A percentile compares a stretch with the other conserved stretches of the same genome.
These are phyloP conservation scores for Alnus glutinosa DNA, from an alignment of 306 rosid species.

Conservation along the genomic window DNA sequence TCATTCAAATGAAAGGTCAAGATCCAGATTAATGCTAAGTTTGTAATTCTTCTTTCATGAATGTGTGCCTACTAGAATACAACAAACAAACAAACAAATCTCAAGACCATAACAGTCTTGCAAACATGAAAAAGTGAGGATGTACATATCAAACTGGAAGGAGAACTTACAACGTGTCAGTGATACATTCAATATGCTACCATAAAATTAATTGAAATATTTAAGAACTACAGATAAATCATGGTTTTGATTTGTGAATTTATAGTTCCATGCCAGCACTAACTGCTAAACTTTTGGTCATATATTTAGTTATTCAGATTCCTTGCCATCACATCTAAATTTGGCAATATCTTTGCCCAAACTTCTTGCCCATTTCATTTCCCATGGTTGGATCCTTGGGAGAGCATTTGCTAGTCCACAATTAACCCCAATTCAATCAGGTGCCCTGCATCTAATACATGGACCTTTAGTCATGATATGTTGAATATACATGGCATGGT, in stretches of 20 bases:
- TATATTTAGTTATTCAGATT: neutral
- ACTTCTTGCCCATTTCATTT: neutral
- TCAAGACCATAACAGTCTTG: too few species aligned
- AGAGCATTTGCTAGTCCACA: slow-evolving; percentile 1
- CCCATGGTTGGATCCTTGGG: neutral
- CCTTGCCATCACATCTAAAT: neutral
- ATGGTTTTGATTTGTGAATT: neutral
- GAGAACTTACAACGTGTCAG: neutral
- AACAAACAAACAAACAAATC: too few species aligned
- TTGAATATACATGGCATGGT: neutral
- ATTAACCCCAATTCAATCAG: neutral
- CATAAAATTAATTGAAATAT: neutral
- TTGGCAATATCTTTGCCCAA: neutral
- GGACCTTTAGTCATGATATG: neutral
- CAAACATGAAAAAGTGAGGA: neutral
- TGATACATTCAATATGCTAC: neutral
- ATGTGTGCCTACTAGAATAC: too few species aligned
- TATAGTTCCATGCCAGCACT: neutral
- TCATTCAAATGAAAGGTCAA: too few species aligned
- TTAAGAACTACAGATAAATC: neutral
- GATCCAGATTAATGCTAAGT: too few species aligned
- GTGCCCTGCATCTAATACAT: neutral
- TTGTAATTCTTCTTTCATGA: too few species aligned
- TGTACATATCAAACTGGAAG: neutral
- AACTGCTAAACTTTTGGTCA: neutral